Conservation (phyloP, 306 rosid species). For the Canavalia gladiata region DNA sequence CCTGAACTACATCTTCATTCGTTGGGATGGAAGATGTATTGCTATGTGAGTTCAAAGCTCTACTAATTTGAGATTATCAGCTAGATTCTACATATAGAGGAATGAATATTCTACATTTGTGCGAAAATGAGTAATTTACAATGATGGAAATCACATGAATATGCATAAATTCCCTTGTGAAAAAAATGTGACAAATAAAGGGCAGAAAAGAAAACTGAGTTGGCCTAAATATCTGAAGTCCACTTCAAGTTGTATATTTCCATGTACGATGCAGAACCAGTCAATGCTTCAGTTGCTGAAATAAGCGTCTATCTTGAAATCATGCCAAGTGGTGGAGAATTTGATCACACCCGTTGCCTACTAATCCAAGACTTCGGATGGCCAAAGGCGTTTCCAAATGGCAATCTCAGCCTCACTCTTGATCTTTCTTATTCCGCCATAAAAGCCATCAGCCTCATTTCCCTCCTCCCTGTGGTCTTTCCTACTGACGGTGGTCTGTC, state of each 20-base stretch:
- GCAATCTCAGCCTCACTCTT: conserved; percentile 56
- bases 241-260: conserved; percentile 23
- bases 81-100: conserved; percentile 49
- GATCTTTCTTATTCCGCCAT: conserved; percentile 86
- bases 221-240: conserved; percentile 21
- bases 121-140: conserved; percentile 52
- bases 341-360: conserved; percentile 3
- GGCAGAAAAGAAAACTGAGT: conserved; percentile 27
- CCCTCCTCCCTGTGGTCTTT: conserved; percentile 79
- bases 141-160: conserved; percentile 47
- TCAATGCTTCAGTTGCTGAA: conserved; percentile 33
- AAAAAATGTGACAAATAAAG: conserved; percentile 6
- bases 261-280: conserved; percentile 18
- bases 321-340: background rate
- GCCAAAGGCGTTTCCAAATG: conserved; percentile 79
- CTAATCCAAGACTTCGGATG: conserved; percentile 68
- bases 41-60: conserved; percentile 33
- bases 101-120: conserved; percentile 53
- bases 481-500: conserved; percentile 60
- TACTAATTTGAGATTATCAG: conserved; percentile 29
- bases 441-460: conserved; percentile 83
- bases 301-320: conserved; percentile 22
- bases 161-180: conserved; percentile 33
- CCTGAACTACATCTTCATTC: background rate
- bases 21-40: background rate